Evolutionary conservation across 2,329 filamentous ascomycete species (phyloP), one percentile per base, ranked within the genome.

Genomic region (Alternaria sp.): DNA sequence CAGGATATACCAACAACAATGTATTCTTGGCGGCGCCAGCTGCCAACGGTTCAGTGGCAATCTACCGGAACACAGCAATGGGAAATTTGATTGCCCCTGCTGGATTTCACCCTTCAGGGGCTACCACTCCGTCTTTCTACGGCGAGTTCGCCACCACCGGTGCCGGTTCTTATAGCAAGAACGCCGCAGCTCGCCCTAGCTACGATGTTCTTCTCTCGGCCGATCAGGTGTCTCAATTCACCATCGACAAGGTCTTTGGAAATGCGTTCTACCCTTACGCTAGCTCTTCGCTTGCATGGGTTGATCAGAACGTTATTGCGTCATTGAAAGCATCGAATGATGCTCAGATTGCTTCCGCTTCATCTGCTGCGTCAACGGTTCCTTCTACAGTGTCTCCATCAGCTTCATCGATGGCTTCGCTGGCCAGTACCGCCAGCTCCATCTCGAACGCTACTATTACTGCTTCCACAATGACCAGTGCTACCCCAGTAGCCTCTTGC

Each of bases 21-120:
- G 81, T 84, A 10, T 84, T 76, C 56, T 65, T 85, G 13, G 81
- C 81, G 1, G 77, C 81, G 6, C 80, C 81, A 1, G 83, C 83
- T 46, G 79, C 74, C 1, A 72, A 69, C 4, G 81, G 81, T 17
- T 79, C 81, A 0, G 77, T 80, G 1, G 82, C 74, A 1, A 69
- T 85, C 2, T 85, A 77, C 64, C 78, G 82, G 7, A 79, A 81
- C 50, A 79, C 80, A 0, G 73, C 63, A 7, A 69, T 85, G 17
- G 78, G 74, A 1, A 75, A 72, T 36, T 73, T 83, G 19, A 75
- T 85, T 36, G 77, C 81, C 23, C 62, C 77, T 1, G 69, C 72
- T 0, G 82, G 80, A 56, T 77, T 82, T 0, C 77, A 81, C 52
- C 64, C 72, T 4, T 40, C 72, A 2, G 62, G 71, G 19, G 61